Base-by-base conservation (phyloP, 148 eudicot genomes). In the Vaccinium macrocarpon region DNA sequence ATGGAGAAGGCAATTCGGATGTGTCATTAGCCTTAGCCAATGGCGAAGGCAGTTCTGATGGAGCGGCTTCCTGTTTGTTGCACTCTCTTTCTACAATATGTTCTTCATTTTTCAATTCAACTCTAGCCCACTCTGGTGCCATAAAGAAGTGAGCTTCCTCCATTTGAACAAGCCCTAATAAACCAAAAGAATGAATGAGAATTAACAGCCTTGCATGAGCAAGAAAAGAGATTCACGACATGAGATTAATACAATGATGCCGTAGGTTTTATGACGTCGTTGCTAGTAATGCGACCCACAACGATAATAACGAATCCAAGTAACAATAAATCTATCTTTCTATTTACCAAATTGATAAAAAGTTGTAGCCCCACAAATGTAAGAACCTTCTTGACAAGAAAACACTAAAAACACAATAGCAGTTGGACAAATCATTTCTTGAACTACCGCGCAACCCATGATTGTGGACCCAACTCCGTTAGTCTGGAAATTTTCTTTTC, bases 1-100 rank as follows among this genome's bases (percentile, higher is more conserved):
- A 57, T 62, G 82, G 84, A 13, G 74, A 62, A 53, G 90, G 87
- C 75, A 61, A 19, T 59, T 19, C 9, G 2, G 19, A 16, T 57
- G 62, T 16, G 7, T 57, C 6, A 4, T 66, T 23, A 25, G 70
- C 70, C 29, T 56, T 10, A 49, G 7, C 51, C 19, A 35, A 57
- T 62, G 82, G 84, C 8, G 74, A 62, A 53, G 90, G 87, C 75
- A 61, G 7, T 59, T 19, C 8, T 0, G 19, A 16, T 57, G 62
- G 3, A 42, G 62, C 5, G 21, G 62, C 62, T 18, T 56, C 62
- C 11, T 64, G 29, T 64, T n/a, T 64, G 71, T 23, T 64, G 29
- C 32, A 7, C 3, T 8, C 71, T 10, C 1, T 64, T 64, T 64
- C n/a, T 64, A n/a, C 2, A 23, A 8, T 23, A 29, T 23, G 29